Percentiles rank a stretch among this genome's conserved stretches.
These are phyloP conservation scores for Biancaea sappan DNA, from an alignment of 306 rosid species.

Conservation along the genomic window DNA sequence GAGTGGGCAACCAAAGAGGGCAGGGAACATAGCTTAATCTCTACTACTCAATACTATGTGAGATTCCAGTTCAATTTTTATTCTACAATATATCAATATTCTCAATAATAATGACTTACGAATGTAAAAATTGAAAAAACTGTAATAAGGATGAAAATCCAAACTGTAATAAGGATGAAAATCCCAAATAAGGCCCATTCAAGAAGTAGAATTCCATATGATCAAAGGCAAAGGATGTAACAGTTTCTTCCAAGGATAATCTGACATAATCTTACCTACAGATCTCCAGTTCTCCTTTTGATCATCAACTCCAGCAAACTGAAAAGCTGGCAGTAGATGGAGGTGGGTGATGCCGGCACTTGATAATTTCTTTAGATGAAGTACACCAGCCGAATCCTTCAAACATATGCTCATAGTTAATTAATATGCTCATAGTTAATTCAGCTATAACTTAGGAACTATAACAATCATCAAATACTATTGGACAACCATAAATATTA, in stretches of 20 bases:
- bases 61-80: slow-evolving; percentile 18
- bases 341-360: slow-evolving; percentile 84
- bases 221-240: slow-evolving; percentile 20
- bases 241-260: slow-evolving; percentile 14
- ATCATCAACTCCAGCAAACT: slow-evolving; percentile 90
- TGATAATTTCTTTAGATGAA: slow-evolving; percentile 81
- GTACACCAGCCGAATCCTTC: slow-evolving; percentile 81
- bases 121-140: background rate
- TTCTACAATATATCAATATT: slow-evolving; percentile 10
- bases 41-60: background rate
- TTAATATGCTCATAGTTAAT: slow-evolving; percentile 2
- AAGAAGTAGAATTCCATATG: slow-evolving; percentile 24
- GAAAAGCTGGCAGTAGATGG: slow-evolving; percentile 89
- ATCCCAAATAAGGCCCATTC: slow-evolving; percentile 13
- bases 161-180: background rate
- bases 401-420: slow-evolving; percentile 42
- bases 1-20: background rate
- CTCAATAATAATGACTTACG: background rate
- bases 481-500: background rate
- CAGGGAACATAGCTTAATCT: slow-evolving; percentile 7
- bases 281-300: slow-evolving; percentile 78
- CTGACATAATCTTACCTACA: slow-evolving; percentile 57
- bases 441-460: background rate
- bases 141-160: background rate
- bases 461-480: background rate